A percentile compares a stretch with the other conserved stretches of the same genome.
These are phyloP conservation scores for Chrysoporthe austroafricana DNA, from an alignment of 2,329 filamentous ascomycete genomes.

Conservation along the genomic window DNA sequence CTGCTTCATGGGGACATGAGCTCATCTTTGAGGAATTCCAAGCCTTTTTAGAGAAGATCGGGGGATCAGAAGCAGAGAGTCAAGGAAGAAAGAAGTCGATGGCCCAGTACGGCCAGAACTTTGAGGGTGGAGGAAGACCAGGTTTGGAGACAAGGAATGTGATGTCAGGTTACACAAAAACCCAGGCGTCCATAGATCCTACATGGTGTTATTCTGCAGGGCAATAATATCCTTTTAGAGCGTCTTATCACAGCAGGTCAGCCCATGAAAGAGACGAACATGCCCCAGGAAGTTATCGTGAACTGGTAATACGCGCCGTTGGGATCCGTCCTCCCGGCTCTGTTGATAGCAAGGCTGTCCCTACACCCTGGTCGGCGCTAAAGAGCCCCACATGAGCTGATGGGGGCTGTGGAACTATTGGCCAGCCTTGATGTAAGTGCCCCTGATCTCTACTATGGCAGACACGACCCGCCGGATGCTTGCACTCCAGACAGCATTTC, in stretches of 20 bases:
- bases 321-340: neutral
- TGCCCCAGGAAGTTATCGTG: neutral
- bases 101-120: neutral
- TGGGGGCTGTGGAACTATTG: slow-evolving; percentile 1
- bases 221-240: too few species aligned
- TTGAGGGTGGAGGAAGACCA: neutral
- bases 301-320: neutral
- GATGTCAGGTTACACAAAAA: neutral
- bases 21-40: neutral
- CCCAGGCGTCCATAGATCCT: neutral
- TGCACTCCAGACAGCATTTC: neutral
- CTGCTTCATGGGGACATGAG: neutral
- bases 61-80: neutral
- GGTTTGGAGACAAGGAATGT: slow-evolving; percentile 1
- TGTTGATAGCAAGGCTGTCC: slow-evolving; percentile 14
- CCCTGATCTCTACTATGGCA: neutral
- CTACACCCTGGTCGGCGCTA: neutral
- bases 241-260: neutral
- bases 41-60: neutral
- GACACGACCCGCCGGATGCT: neutral
- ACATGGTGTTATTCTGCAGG: too few species aligned
- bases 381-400: slow-evolving; percentile 9
- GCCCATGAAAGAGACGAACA: neutral
- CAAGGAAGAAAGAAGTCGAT: neutral
- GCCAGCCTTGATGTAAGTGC: slow-evolving; percentile 19